Percentiles rank a stretch among this genome's conserved stretches.
Evolutionary conservation across 164 flowering plant species (phyloP).

Genomic region (Kingdonia uniflora): DNA sequence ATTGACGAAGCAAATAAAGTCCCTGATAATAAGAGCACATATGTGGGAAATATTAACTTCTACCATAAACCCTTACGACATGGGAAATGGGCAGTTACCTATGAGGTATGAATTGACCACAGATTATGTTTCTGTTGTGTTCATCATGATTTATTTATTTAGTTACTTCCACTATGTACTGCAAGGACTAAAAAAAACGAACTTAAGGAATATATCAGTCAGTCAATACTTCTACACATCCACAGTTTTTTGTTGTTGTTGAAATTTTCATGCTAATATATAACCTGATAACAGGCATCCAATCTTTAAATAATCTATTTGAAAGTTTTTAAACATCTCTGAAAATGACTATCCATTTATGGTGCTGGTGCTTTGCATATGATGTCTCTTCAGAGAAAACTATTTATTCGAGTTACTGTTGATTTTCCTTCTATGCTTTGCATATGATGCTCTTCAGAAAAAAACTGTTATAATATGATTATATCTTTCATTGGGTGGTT

Average conservation of each 20-base stretch:
- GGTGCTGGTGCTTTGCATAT: no score
- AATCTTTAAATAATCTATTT: no score
- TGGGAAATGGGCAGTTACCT: constrained; percentile 79
- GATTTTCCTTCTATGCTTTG: neutral
- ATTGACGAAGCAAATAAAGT: constrained; percentile 33
- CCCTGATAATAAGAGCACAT: constrained; percentile 25
- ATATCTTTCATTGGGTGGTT: constrained; percentile 6
- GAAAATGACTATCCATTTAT: no score
- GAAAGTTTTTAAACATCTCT: no score
- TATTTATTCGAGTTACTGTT: neutral
- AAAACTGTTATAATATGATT: neutral
- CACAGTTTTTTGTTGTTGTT: no score
- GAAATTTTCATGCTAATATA: no score
- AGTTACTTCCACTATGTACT: no score
- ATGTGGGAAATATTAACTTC: constrained; percentile 59
- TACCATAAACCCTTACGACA: constrained; percentile 55
- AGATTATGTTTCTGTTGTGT: neutral
- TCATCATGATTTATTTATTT: neutral
- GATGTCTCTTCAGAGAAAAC: no score
- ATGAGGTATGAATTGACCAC: constrained; percentile 35
- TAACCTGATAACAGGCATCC: no score
- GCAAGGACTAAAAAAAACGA: no score
- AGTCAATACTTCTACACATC: no score
- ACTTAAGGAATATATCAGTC: no score
- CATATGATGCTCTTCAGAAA: neutral